These are phyloP conservation scores for Reticulascus tulasneorum DNA, from an alignment of 2,329 filamentous ascomycete species.

Conservation along the genomic window DNA sequence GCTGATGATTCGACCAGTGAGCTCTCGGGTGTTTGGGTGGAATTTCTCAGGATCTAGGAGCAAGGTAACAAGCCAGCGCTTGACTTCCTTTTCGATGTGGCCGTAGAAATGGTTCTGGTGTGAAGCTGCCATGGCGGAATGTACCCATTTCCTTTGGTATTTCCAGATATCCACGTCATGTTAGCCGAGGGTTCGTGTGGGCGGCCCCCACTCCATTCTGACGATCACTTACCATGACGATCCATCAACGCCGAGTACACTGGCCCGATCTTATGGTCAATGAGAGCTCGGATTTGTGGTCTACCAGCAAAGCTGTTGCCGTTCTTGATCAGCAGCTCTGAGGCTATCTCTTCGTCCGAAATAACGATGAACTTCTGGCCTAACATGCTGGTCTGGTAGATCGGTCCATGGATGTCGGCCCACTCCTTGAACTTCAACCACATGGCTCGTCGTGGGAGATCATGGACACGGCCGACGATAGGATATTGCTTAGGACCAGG, in stretches of 20 bases:
- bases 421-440: conserved; percentile 50
- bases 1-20: conserved; percentile 47
- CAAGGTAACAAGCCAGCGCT: conserved; percentile 40
- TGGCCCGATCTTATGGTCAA: conserved; percentile 44
- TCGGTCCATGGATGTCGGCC: conserved; percentile 37
- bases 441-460: conserved; percentile 40
- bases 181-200: not conserved
- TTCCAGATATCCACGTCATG: conserved; percentile 39
- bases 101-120: conserved; percentile 41
- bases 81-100: conserved; percentile 43
- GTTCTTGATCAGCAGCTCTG: conserved; percentile 44
- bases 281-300: conserved; percentile 45
- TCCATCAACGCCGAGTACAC: conserved; percentile 49
- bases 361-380: conserved; percentile 39
- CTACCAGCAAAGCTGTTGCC: conserved; percentile 47
- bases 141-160: conserved; percentile 47
- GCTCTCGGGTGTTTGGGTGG: conserved; percentile 41
- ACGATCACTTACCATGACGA: conserved; percentile 35
- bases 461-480: conserved; percentile 44
- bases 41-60: conserved; percentile 43
- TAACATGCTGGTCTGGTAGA: conserved; percentile 37
- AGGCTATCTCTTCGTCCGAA: conserved; percentile 44
- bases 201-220: not conserved
- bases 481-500: conserved; percentile 45
- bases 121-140: conserved; percentile 42